phyloP scores from a whole-genome alignment of 441 rosid species.

The Manihot esculenta region DNA sequence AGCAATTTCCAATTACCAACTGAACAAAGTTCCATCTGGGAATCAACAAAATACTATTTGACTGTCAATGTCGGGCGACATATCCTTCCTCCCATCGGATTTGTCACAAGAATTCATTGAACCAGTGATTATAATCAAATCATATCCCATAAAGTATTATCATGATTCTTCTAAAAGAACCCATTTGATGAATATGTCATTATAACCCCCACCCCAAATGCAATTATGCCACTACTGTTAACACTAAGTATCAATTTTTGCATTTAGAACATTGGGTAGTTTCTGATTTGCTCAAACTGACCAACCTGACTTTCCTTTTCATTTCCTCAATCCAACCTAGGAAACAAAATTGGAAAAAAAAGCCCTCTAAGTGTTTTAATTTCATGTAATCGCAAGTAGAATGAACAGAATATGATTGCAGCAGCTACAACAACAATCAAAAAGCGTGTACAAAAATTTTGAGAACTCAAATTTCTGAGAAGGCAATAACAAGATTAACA shows the following conservation, averaged over 20 bases:
- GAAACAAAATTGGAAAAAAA: too few relatives aligned
- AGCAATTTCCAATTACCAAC: not conserved
- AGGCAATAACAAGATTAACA: not conserved
- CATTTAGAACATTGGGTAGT: too few relatives aligned
- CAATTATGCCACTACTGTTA: not conserved
- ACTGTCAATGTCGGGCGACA: not conserved
- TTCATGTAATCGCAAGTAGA: too few relatives aligned
- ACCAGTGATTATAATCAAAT: not conserved
- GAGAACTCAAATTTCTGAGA: not conserved
- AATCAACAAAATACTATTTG: not conserved
- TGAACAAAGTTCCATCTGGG: not conserved
- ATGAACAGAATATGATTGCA: too few relatives aligned
- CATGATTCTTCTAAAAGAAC: slow-evolving; percentile 1
- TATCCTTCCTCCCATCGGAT: slow-evolving; percentile 11
- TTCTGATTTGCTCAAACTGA: too few relatives aligned
- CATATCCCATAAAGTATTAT: not conserved
- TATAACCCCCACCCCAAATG: not conserved
- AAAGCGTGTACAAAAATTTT: too few relatives aligned
- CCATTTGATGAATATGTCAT: not conserved
- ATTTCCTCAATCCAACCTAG: too few relatives aligned
- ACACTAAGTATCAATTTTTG: too few relatives aligned
- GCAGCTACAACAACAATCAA: too few relatives aligned
- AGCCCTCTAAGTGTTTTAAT: too few relatives aligned
- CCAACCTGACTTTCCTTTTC: too few relatives aligned
- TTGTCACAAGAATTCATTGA: too few relatives aligned